Evolutionary conservation across 345 rosid species (phyloP), one percentile per base, ranked within the genome.

Genomic region (Aquilaria malaccensis): DNA sequence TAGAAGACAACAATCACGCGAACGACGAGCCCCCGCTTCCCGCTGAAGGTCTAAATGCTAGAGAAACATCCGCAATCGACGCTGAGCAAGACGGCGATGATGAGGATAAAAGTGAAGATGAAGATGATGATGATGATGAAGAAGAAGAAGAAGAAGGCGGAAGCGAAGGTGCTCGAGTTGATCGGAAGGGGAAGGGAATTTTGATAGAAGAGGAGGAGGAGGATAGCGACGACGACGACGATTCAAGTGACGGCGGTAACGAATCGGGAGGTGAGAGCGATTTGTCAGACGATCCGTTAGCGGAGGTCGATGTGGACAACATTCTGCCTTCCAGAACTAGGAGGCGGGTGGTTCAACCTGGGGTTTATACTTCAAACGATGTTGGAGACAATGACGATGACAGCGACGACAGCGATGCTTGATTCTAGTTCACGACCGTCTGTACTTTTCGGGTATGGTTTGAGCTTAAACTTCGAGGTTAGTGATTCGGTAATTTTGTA

Each of bases 221-320:
- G 7, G 83, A 79, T 2, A 87, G 77, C 31, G 56, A 79, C 48
- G 74, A 61, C 2, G 84, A 74, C 30, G 86, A 70, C 56, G 81
- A 72, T 11, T 76, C 72, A 0, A 74, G 75, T 15, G 80, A 71
- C 22, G 82, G 72, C 10, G 80, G 67, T 22, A 62, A 62, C 58
- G 81, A 74, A 62, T 76, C 79, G 11, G 81, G 70, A 2, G 80
- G 65, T 12, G 86, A 73, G n/a, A 80, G 84, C 60, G 94, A 90
- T 62, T 74, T 80, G 58, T 85, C 94, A 5, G 97, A 93, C 30
- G 97, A 93, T 81, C 96, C 97, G 2, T 70, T 94, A 70, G 89
- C 97, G 7, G 99, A 94, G 84, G 96, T 94, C 55, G 99, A 94
- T 81, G 72, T 86, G 83, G 84, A 86, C 66, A 94, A 94, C 66